A percentile compares a stretch with the other conserved stretches of the same genome.
These are phyloP conservation scores for Barnettozyma californica DNA, from an alignment of 805 yeast genomes.

Conservation along the genomic window DNA sequence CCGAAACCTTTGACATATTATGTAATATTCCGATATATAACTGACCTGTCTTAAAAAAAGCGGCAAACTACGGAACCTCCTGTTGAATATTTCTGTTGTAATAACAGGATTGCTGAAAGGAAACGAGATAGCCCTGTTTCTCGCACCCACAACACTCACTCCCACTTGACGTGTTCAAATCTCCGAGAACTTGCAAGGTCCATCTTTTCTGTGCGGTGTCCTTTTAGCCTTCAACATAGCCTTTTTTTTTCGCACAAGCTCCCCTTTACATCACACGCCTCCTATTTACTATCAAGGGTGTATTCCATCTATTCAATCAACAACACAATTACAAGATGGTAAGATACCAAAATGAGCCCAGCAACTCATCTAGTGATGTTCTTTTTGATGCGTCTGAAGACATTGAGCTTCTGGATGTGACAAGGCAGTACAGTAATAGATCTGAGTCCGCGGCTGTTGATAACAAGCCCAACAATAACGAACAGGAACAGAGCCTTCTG, in stretches of 20 bases:
- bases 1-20: too few species aligned
- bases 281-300: neutral
- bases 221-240: neutral
- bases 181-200: neutral
- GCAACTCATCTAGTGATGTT: neutral
- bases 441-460: neutral
- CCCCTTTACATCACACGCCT: neutral
- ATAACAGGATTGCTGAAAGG: neutral
- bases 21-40: neutral
- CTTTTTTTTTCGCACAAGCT: neutral
- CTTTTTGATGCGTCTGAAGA: conserved; percentile 9
- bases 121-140: neutral
- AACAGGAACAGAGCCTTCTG: neutral
- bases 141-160: neutral
- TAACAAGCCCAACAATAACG: neutral
- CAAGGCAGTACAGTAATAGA: neutral
- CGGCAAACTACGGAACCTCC: neutral
- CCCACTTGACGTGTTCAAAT: neutral
- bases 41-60: neutral
- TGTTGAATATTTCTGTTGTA: neutral
- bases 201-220: neutral
- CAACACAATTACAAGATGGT: conserved; percentile 2
- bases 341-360: conserved; percentile 1
- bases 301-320: neutral
- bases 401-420: conserved; percentile 7